These are phyloP conservation scores for Chrysanthemum seticuspe DNA, from an alignment of 129 eudicot genomes.

Conservation along the genomic window DNA sequence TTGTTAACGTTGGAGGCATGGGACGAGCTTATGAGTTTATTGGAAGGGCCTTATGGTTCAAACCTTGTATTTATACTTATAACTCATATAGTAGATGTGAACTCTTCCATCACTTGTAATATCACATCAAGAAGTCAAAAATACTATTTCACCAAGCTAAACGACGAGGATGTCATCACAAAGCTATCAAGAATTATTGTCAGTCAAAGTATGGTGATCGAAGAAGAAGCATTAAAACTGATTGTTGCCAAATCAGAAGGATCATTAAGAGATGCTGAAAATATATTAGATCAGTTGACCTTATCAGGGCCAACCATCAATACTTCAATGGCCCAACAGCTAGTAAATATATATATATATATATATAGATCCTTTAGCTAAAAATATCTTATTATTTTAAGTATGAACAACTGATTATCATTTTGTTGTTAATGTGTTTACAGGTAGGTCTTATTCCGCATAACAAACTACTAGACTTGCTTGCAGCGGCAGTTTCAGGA, in stretches of 20 bases:
- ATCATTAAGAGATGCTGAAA: constrained; percentile 40
- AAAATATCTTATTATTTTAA: no score
- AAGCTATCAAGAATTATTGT: constrained; percentile 28
- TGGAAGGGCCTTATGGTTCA: constrained; percentile 10
- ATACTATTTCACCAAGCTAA: constrained; percentile 26
- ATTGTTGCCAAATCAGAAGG: constrained; percentile 33
- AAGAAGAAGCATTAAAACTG: constrained; percentile 34
- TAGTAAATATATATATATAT: constrained; percentile 22
- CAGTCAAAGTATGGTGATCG: constrained; percentile 18
- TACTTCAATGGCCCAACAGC: constrained; percentile 34
- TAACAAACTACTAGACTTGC: constrained; percentile 32
- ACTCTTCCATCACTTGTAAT: background rate
- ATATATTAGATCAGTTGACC: constrained; percentile 36
- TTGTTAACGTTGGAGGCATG: constrained; percentile 26
- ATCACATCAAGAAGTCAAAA: constrained; percentile 38
- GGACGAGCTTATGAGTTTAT: constrained; percentile 28
- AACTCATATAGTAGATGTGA: constrained; percentile 21
- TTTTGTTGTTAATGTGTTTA: background rate
- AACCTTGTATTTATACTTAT: constrained; percentile 33
- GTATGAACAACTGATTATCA: background rate
- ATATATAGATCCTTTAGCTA: background rate
- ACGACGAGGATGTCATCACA: constrained; percentile 17
- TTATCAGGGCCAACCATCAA: constrained; percentile 33
- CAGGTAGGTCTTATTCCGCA: constrained; percentile 38
- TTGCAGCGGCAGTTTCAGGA: constrained; percentile 31